phyloP scores from a whole-genome alignment of 495 filamentous ascomycete species.

The Tuber borchii region DNA sequence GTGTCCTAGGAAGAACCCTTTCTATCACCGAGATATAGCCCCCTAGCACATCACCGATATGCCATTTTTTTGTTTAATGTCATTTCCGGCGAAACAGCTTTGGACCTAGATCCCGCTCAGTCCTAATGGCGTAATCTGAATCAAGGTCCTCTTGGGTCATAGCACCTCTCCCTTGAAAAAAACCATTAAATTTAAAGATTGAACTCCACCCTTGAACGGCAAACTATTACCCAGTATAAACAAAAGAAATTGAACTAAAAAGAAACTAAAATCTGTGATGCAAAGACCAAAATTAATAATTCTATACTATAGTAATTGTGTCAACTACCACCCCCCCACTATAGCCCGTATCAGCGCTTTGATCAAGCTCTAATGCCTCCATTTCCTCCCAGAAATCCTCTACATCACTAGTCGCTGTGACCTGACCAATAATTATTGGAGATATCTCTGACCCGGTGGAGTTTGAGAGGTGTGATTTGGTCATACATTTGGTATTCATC shows the following conservation, averaged over 20 bases:
- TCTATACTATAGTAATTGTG: neutral
- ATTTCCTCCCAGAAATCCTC: neutral
- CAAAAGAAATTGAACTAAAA: neutral
- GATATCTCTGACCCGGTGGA: too few species aligned
- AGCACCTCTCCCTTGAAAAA: neutral
- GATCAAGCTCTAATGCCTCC: neutral
- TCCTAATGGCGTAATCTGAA: too few species aligned
- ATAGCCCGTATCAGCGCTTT: accelerated
- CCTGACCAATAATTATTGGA: accelerated
- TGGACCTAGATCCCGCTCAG: too few species aligned
- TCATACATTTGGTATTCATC: too few species aligned
- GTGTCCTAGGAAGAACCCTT: neutral
- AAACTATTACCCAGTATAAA: neutral
- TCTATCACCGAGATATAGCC: neutral
- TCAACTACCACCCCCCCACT: neutral
- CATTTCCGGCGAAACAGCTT: too few species aligned
- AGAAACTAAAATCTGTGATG: neutral
- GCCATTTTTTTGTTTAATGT: too few species aligned
- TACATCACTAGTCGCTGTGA: neutral
- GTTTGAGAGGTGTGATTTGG: too few species aligned
- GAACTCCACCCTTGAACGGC: too few species aligned
- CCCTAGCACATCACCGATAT: neutral
- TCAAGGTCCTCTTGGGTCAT: neutral
- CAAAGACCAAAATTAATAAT: neutral
- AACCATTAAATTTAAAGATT: too few species aligned